These are phyloP conservation scores for Vitis amurensis DNA, from an alignment of 164 flowering plant genomes.

Conservation along the genomic window DNA sequence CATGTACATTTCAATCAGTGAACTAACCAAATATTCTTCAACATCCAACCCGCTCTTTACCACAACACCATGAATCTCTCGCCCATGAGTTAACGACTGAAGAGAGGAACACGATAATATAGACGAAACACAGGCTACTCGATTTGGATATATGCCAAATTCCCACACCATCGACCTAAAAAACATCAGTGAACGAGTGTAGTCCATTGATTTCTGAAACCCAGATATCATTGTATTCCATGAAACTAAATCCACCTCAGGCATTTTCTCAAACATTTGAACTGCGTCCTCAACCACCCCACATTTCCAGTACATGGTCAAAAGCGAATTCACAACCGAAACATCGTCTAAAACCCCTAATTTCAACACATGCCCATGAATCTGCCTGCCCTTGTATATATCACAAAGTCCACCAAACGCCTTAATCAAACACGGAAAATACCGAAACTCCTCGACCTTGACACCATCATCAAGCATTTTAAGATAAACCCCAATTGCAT, in stretches of 20 bases:
- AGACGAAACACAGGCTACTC: conserved; percentile 36
- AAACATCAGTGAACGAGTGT: conserved; percentile 19
- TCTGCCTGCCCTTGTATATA: conserved; percentile 29
- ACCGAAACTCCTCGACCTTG: conserved; percentile 19
- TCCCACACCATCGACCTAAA: conserved; percentile 33
- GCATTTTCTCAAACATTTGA: conserved; percentile 41
- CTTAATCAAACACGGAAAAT: conserved; percentile 60
- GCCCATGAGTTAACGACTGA: conserved; percentile 26
- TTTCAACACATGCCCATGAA: conserved; percentile 47
- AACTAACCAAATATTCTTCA: conserved; percentile 33
- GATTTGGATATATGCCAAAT: conserved; percentile 20
- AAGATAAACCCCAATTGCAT: conserved; percentile 34
- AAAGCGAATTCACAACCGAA: conserved; percentile 34
- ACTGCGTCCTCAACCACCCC: conserved; percentile 28
- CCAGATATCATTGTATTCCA: conserved; percentile 53
- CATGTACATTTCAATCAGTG: conserved; percentile 47
- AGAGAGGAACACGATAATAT: conserved; percentile 36
- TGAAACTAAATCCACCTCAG: conserved; percentile 30
- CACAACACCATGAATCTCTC: conserved; percentile 38
- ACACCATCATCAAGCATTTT: conserved; percentile 28
- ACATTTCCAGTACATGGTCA: conserved; percentile 39
- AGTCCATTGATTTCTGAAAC: conserved; percentile 23
- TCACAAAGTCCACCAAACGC: conserved; percentile 54
- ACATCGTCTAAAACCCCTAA: conserved; percentile 30
- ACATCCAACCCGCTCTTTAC: conserved; percentile 30